A percentile compares a stretch with the other conserved stretches of the same genome.
phyloP scores from a whole-genome alignment of 768 basidiomycete species.

The button mushroom (Agaricus bisporus) region DNA sequence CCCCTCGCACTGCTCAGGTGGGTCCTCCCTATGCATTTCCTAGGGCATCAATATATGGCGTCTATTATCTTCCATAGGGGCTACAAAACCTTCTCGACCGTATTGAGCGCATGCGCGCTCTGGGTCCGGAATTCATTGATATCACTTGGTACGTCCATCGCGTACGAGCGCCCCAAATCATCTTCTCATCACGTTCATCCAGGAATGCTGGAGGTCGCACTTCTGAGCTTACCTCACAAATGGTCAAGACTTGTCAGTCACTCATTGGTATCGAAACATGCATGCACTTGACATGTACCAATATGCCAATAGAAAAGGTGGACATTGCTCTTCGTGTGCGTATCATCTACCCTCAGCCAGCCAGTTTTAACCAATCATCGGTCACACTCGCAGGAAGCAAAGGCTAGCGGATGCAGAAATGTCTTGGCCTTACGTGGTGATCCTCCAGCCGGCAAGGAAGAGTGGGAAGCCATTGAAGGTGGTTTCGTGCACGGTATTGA shows the following conservation, averaged over 20 bases:
- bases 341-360: slow-evolving; percentile 11
- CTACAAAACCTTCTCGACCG: slow-evolving; percentile 96
- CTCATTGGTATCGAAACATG: slow-evolving; percentile 94
- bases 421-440: slow-evolving; percentile 92
- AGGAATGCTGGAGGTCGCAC: slow-evolving; percentile 98
- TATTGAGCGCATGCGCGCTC: slow-evolving; percentile 93
- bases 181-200: slow-evolving; percentile 3
- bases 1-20: slow-evolving; percentile 92
- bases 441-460: slow-evolving; percentile 80
- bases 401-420: slow-evolving; percentile 83
- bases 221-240: slow-evolving; percentile 87
- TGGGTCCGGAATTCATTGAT: slow-evolving; percentile 97
- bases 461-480: slow-evolving; percentile 89
- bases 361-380: slow-evolving; percentile 1
- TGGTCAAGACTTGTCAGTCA: slow-evolving; percentile 92
- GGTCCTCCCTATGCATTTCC: slow-evolving; percentile 10
- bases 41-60: slow-evolving; percentile 1
- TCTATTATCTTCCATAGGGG: slow-evolving; percentile 40
- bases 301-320: slow-evolving; percentile 96
- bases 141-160: slow-evolving; percentile 75
- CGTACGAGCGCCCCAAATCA: not conserved
- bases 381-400: slow-evolving; percentile 65
- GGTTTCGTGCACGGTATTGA: slow-evolving; percentile 91
- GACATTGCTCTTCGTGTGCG: slow-evolving; percentile 84
- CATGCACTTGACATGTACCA: slow-evolving; percentile 98